Evolutionary conservation across 768 basidiomycete genomes (phyloP), one percentile per base, ranked within the genome.

Genomic region (Saitozyma podzolica): DNA sequence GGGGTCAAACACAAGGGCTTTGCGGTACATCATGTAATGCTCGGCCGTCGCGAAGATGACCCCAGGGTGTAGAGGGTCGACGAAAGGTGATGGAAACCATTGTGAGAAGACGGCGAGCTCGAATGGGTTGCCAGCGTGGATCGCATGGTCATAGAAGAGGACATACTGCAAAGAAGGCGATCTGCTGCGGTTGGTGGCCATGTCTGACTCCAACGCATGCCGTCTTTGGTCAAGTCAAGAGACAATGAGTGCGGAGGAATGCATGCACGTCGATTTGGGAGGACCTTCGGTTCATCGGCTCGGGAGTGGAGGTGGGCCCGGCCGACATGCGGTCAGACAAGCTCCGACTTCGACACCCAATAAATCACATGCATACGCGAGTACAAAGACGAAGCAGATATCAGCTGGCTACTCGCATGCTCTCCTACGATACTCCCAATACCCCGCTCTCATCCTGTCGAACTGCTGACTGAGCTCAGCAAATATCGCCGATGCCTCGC

Each of bases 11-110:
- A 87, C 66, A 5, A 86, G 69, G 8, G 86, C 86, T 71, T 87
- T 87, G 56, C 84, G 83, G 47, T 84, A 80, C 87, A 87, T 88
- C 86, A 87, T 87, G 61, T 67, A 87, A 66, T 87, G 86, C 75
- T 87, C 87, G 0, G 84, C 82, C 2, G 84, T 83, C 7, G 75
- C 77, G 69, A 86, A 86, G 0, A 56, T 68, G 40, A 64, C 47
- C 19, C 52, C 47, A 0, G 65, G 55, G 59, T 60, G 64, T 39
- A 50, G 43, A 20, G 62, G 68, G 55, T 63, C 65, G 20, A 41
- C 20, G 40, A 66, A 70, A 4, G 64, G 37, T 13, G 66, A 43
- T 8, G 65, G 61, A 49, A 57, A 73, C 71, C 71, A 73, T 55
- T 73, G 68, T 6, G 68, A 67, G 61, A 73, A 62, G 40, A 59